A percentile compares a stretch with the other conserved stretches of the same genome.
phyloP scores from a whole-genome alignment of 2,329 filamentous ascomycete genomes.

The Penicillium digitatum region DNA sequence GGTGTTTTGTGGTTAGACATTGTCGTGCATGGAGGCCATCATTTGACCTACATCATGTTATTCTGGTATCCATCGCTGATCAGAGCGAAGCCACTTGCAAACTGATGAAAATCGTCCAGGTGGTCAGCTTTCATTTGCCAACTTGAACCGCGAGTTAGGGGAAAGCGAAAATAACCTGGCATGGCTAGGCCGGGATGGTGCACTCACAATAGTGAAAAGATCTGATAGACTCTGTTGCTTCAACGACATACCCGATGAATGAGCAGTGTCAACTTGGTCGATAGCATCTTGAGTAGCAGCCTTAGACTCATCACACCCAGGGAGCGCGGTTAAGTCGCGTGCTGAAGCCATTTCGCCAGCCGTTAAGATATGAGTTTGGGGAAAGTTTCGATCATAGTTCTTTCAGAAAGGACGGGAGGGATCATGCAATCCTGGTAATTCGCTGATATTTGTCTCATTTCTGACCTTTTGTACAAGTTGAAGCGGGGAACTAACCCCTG shows the following conservation, averaged over 20 bases:
- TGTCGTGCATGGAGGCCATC: background rate
- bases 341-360: background rate
- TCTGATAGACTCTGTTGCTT: slow-evolving; percentile 27
- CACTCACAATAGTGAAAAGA: slow-evolving; percentile 27
- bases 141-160: background rate
- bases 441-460: background rate
- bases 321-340: background rate
- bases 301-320: background rate
- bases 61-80: slow-evolving; percentile 34
- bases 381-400: background rate
- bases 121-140: background rate
- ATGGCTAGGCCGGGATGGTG: background rate
- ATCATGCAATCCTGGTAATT: background rate
- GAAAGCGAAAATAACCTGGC: background rate
- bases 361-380: background rate
- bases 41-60: slow-evolving; percentile 26
- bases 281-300: background rate
- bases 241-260: slow-evolving; percentile 14
- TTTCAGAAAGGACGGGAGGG: background rate
- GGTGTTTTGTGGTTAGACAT: background rate
- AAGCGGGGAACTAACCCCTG: background rate
- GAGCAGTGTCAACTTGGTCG: background rate
- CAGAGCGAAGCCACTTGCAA: slow-evolving; percentile 29
- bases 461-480: background rate
- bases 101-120: slow-evolving; percentile 9